Evolutionary conservation across 139 green algal genomes (phyloP), one percentile per base, ranked within the genome.

Genomic region (Volvox africanus): DNA sequence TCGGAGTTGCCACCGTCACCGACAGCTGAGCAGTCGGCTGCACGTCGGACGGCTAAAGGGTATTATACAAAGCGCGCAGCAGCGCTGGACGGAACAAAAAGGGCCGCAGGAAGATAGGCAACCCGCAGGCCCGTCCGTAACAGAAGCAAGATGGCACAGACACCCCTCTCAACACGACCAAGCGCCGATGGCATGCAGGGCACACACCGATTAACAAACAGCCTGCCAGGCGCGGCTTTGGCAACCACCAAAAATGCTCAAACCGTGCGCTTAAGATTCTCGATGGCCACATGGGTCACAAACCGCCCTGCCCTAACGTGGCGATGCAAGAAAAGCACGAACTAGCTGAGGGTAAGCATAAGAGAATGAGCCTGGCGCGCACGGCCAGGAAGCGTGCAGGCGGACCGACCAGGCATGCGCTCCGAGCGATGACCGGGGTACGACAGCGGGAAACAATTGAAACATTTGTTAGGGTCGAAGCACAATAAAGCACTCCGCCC

Each of bases 31-130:
- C 79, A 16, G 79, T 19, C 78, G 32, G 37, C 36, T 35, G 36
- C 78, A 35, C 36, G 78, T 44, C 78, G 78, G 37, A 33, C 36
- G 78, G 76, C 76, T n/a, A 32, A 77, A 30, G 37, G 36, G 80
- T 86, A 86, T 86, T 44, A 55, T 86, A 86, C 80, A 86, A 86
- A 44, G 78, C 78, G 78, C 80, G 80, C 80, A 73, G 55, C 80
- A 30, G 50, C 80, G 65, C 21, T 30, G 28, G 50, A 73, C 55
- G 80, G 80, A 86, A 86, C 80, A 73, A 73, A 86, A 86, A 86
- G 28, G 78, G 78, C 78, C 36, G 21, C 78, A 84, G 33, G 11
- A 73, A 73, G 21, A 73, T 28, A 73, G 65, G 24, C 65, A 24
- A 30, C 0, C 36, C 28, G 37, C 78, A 44, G 37, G 9, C 78